Conservation (phyloP, 257 asterid species). For the Forsythia viridissima region DNA sequence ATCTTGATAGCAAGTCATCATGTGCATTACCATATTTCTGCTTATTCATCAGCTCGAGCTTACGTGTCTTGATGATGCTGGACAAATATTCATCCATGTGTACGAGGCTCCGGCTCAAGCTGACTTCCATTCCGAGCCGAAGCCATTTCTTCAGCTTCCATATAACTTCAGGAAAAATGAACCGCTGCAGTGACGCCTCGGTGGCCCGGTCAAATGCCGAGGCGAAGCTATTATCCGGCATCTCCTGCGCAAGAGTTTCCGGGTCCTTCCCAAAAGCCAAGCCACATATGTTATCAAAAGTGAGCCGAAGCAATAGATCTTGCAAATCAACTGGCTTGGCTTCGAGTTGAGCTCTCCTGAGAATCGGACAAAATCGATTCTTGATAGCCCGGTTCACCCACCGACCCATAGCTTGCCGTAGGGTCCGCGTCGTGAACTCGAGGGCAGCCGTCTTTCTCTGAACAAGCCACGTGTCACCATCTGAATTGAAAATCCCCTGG, state of each 20-base stretch:
- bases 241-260: conserved; percentile 59
- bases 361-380: conserved; percentile 69
- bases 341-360: conserved; percentile 56
- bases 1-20: conserved; percentile 79
- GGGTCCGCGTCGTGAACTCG: conserved; percentile 83
- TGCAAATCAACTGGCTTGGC: conserved; percentile 72
- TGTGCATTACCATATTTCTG: conserved; percentile 57
- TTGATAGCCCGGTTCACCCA: conserved; percentile 87
- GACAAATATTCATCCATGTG: conserved; percentile 72
- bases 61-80: conserved; percentile 59
- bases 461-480: conserved; percentile 91
- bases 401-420: conserved; percentile 89
- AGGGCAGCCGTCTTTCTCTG: conserved; percentile 91
- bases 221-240: conserved; percentile 74
- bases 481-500: conserved; percentile 87
- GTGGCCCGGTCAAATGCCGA: conserved; percentile 91
- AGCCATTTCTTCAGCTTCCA: conserved; percentile 93
- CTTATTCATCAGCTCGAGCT: conserved; percentile 61
- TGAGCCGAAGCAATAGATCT: conserved; percentile 81
- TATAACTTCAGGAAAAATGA: conserved; percentile 71
- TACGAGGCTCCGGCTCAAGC: conserved; percentile 72
- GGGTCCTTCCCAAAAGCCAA: conserved; percentile 94
- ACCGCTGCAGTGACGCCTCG: conserved; percentile 81
- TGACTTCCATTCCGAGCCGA: conserved; percentile 82
- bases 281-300: conserved; percentile 91